Base-by-base conservation (phyloP, 2,329 filamentous ascomycete genomes). In the Neofusicoccum sp. region DNA sequence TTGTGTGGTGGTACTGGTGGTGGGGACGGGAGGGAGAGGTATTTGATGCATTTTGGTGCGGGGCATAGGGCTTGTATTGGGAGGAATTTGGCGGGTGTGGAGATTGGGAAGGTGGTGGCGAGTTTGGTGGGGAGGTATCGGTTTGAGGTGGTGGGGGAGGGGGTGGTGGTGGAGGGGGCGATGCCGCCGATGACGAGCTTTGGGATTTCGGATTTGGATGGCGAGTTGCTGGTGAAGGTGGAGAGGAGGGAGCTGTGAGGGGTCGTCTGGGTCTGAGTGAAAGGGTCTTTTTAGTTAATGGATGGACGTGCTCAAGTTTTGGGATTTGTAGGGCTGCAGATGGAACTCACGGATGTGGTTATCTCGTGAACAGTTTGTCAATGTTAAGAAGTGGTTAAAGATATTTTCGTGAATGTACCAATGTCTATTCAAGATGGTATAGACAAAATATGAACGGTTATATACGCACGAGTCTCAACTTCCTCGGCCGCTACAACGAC, bases 21-120 rank as follows among this genome's bases (percentile, higher is more conserved):
- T 14, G 24, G 43, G 31, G 3, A 12, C 6, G 47, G 9, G 41
- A 28, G 26, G 41, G 28, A 9, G 31, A 47, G 38, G 41, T 6
- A 11, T 4, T 3, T 47, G 41, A 58, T 58, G 34, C 30, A 12
- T 7, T 58, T 48, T 49, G 56, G 43, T 1, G 56, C 56, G 0
- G 54, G 54, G 26, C 54, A 58, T 34, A n/a, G 54, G 24, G 56
- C 33, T 31, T 58, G 43, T 24, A 48, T 49, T 14, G 56, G 56
- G 6, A 14, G 43, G 33, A 49, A 58, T 33, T 14, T 58, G 44
- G 56, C 56, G 20, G 40, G 24, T 3, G 43, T 47, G 33, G 56
- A 58, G 44, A 49, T 41, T 31, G 28, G 38, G 3, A 58, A 58
- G 56, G 44, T 41, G 24, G 30, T 11, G 3, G 56, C 24, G 6